Conservation (phyloP, 2,329 filamentous ascomycete species). For the Neonectria punicea region DNA sequence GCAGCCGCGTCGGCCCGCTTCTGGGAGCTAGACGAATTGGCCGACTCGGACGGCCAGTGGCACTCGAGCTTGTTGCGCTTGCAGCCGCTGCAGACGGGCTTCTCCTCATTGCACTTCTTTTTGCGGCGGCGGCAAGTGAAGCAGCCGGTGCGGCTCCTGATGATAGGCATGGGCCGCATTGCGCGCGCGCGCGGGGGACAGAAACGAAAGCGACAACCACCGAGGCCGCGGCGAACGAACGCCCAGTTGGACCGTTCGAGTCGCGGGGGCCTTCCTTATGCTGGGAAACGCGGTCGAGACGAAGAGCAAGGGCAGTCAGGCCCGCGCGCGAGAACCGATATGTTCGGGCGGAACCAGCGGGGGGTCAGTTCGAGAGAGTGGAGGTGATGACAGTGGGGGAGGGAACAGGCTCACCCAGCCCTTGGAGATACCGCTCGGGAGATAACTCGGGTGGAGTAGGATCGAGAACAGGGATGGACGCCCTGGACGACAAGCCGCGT, state of each 20-base stretch:
- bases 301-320: neutral
- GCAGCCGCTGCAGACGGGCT: constrained; percentile 64
- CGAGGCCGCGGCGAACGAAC: neutral
- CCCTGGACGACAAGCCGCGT: neutral
- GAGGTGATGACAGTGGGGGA: constrained; percentile 34
- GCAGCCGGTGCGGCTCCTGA: constrained; percentile 54
- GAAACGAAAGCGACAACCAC: neutral
- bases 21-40: constrained; percentile 23
- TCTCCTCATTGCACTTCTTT: constrained; percentile 65
- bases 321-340: constrained; percentile 20
- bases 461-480: constrained; percentile 2
- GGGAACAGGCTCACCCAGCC: constrained; percentile 24
- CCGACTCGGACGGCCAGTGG: constrained; percentile 53
- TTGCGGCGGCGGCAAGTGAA: constrained; percentile 63
- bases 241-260: neutral
- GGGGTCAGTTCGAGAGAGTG: constrained; percentile 33
- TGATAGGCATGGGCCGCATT: constrained; percentile 48
- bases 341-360: constrained; percentile 31
- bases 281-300: constrained; percentile 22
- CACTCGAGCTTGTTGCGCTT: constrained; percentile 64
- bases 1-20: constrained; percentile 14
- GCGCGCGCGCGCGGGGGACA: no score
- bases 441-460: constrained; percentile 14
- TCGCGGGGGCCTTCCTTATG: neutral
- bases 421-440: constrained; percentile 17